These are phyloP conservation scores for Penicillium canariense DNA, from an alignment of 495 filamentous ascomycete genomes.

Conservation along the genomic window DNA sequence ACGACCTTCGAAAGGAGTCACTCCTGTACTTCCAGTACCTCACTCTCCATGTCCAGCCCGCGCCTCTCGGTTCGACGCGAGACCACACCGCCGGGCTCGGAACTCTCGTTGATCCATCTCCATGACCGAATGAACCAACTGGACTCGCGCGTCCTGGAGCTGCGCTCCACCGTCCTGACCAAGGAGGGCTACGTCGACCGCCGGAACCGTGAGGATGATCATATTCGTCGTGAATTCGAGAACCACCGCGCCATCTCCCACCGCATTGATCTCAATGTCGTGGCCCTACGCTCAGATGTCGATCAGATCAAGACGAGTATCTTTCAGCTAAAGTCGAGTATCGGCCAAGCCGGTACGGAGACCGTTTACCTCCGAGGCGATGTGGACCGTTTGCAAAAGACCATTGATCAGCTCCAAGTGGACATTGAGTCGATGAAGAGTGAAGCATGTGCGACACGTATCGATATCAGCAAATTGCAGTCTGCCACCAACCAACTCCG, in stretches of 20 bases:
- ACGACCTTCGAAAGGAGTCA: slow-evolving; percentile 43
- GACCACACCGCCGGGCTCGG: slow-evolving; percentile 34
- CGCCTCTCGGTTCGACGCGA: slow-evolving; percentile 36
- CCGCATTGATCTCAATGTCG: slow-evolving; percentile 42
- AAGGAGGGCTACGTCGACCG: slow-evolving; percentile 42
- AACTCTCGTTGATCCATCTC: slow-evolving; percentile 34
- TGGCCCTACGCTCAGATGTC: slow-evolving; percentile 36
- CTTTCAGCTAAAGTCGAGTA: slow-evolving; percentile 34
- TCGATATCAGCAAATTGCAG: slow-evolving; percentile 42
- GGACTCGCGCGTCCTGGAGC: slow-evolving; percentile 39
- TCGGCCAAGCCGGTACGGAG: slow-evolving; percentile 36
- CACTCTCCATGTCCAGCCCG: slow-evolving; percentile 41
- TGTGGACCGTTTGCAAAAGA: slow-evolving; percentile 41
- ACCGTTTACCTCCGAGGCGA: slow-evolving; percentile 40
- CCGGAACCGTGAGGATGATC: slow-evolving; percentile 44
- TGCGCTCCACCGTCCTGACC: slow-evolving; percentile 37
- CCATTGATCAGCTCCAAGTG: slow-evolving; percentile 36
- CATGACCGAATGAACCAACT: slow-evolving; percentile 41
- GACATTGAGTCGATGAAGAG: slow-evolving; percentile 35
- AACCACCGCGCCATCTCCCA: slow-evolving; percentile 35
- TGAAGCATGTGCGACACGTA: slow-evolving; percentile 35
- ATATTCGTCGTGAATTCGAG: slow-evolving; percentile 43
- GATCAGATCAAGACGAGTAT: slow-evolving; percentile 39
- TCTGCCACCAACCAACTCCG: slow-evolving; percentile 36
- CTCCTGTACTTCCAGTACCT: slow-evolving; percentile 40